A percentile compares a stretch with the other conserved stretches of the same genome.
These are phyloP conservation scores for Pseudozyma sp. DNA, from an alignment of 1,284 basidiomycete species.

Conservation along the genomic window DNA sequence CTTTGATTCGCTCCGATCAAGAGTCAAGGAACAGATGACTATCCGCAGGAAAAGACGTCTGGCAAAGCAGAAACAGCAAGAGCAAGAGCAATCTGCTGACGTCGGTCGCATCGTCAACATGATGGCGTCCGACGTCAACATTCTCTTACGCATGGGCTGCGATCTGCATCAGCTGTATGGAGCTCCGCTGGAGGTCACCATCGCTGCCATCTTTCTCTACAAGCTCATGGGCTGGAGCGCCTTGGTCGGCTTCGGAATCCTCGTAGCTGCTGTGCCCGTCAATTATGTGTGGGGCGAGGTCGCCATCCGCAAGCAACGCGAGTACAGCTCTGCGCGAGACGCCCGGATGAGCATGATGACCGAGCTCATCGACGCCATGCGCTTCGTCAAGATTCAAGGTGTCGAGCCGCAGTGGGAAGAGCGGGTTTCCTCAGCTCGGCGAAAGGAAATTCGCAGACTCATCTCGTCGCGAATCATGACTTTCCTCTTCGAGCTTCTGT, in stretches of 20 bases:
- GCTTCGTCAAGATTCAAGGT: constrained; percentile 77
- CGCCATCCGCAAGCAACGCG: constrained; percentile 79
- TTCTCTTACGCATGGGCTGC: constrained; percentile 70
- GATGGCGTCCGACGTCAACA: constrained; percentile 70
- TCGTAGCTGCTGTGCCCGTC: constrained; percentile 79
- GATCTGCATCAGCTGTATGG: constrained; percentile 73
- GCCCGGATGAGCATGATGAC: constrained; percentile 86
- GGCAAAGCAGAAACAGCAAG: constrained; percentile 19
- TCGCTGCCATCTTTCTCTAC: constrained; percentile 71
- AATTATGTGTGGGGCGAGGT: constrained; percentile 77
- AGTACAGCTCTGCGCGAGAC: constrained; percentile 78
- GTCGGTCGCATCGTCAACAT: constrained; percentile 72
- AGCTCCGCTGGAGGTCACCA: constrained; percentile 82
- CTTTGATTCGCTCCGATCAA: constrained; percentile 23
- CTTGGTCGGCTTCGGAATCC: constrained; percentile 84
- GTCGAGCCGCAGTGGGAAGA: constrained; percentile 52
- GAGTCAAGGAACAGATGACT: constrained; percentile 2
- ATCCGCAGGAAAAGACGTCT: constrained; percentile 7
- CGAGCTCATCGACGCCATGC: constrained; percentile 78
- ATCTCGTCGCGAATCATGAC: constrained; percentile 52
- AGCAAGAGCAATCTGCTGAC: constrained; percentile 66
- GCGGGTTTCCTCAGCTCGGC: constrained; percentile 54
- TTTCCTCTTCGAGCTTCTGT: constrained; percentile 70
- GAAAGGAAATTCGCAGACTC: constrained; percentile 62
- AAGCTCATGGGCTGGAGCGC: constrained; percentile 85